A percentile compares a stretch with the other conserved stretches of the same genome.
phyloP scores from a whole-genome alignment of 2,329 filamentous ascomycete genomes.

The Ampelomyces quisqualis region DNA sequence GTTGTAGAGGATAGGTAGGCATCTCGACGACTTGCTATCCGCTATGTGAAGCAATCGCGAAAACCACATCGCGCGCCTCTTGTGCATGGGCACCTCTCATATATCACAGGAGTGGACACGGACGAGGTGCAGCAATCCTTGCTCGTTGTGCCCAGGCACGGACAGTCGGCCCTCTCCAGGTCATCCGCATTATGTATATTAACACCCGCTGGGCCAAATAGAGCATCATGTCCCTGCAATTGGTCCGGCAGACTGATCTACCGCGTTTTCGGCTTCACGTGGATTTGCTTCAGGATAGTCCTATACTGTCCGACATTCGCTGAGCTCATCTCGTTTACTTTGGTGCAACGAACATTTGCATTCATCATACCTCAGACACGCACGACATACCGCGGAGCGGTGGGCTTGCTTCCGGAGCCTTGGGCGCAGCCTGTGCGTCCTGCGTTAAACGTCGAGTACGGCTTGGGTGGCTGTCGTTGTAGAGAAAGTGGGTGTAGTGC shows the following conservation, averaged over 20 bases:
- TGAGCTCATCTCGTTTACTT: too few relatives aligned
- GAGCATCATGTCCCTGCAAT: slow-evolving; percentile 14
- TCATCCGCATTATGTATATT: slow-evolving; percentile 22
- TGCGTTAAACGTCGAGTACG: slow-evolving; percentile 4
- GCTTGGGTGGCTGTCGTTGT: slow-evolving; percentile 14
- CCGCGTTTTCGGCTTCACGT: slow-evolving; percentile 15
- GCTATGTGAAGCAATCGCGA: slow-evolving; percentile 27
- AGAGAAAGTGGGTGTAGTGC: slow-evolving; percentile 12
- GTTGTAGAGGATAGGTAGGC: slow-evolving; percentile 43
- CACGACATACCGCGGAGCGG: slow-evolving; percentile 6
- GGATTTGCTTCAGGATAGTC: slow-evolving; percentile 10
- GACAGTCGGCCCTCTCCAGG: slow-evolving; percentile 10
- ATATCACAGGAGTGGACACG: slow-evolving; percentile 19
- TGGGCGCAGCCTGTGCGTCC: slow-evolving; percentile 3
- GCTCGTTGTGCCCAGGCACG: slow-evolving; percentile 18
- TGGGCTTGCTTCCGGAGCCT: slow-evolving; percentile 13
- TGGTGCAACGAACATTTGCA: too few relatives aligned
- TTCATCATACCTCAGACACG: slow-evolving; percentile 16
- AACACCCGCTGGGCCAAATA: slow-evolving; percentile 17
- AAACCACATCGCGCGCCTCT: slow-evolving; percentile 31
- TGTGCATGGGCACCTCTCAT: slow-evolving; percentile 31
- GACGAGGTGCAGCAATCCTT: slow-evolving; percentile 16
- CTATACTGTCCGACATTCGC: slow-evolving; percentile 11
- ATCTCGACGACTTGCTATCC: slow-evolving; percentile 33
- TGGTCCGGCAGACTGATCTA: slow-evolving; percentile 16